Conservation (phyloP, 805 yeast genomes). For the Candida parachauliodes region DNA sequence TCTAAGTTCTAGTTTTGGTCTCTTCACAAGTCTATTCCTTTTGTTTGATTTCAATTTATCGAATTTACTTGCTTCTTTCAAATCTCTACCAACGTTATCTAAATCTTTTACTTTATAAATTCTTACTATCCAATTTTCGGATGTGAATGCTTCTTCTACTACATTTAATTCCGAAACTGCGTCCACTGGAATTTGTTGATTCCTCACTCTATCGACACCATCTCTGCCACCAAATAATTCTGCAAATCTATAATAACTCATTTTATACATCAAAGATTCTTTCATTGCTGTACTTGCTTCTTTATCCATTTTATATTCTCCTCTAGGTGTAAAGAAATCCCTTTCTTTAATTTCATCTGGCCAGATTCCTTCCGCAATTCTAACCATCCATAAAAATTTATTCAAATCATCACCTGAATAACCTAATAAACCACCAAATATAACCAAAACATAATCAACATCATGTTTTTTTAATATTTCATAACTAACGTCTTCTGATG, state of each 20-base stretch:
- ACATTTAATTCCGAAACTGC: conserved; percentile 58
- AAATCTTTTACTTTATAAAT: conserved; percentile 86
- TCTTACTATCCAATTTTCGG: conserved; percentile 96
- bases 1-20: conserved; percentile 53
- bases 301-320: conserved; percentile 86
- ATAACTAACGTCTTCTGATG: conserved; percentile 83
- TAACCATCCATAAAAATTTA: conserved; percentile 97
- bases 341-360: conserved; percentile 95
- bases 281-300: conserved; percentile 82
- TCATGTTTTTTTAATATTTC: conserved; percentile 86
- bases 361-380: conserved; percentile 99
- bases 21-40: conserved; percentile 43
- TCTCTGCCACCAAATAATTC: conserved; percentile 62
- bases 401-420: conserved; percentile 95
- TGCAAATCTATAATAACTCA: conserved; percentile 84
- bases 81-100: conserved; percentile 82
- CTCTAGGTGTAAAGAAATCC: conserved; percentile 74
- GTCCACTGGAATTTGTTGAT: conserved; percentile 61
- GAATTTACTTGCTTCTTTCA: conserved; percentile 53
- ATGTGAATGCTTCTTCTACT: conserved; percentile 90
- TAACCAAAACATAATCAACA: conserved; percentile 88
- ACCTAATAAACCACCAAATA: conserved; percentile 92
- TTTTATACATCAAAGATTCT: conserved; percentile 88
- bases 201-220: conserved; percentile 83
- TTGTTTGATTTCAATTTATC: conserved; percentile 30